Percentiles rank a stretch among this genome's conserved stretches.
Evolutionary conservation across 768 basidiomycete genomes (phyloP).

Genomic region (Cyclocybe cylindracea): DNA sequence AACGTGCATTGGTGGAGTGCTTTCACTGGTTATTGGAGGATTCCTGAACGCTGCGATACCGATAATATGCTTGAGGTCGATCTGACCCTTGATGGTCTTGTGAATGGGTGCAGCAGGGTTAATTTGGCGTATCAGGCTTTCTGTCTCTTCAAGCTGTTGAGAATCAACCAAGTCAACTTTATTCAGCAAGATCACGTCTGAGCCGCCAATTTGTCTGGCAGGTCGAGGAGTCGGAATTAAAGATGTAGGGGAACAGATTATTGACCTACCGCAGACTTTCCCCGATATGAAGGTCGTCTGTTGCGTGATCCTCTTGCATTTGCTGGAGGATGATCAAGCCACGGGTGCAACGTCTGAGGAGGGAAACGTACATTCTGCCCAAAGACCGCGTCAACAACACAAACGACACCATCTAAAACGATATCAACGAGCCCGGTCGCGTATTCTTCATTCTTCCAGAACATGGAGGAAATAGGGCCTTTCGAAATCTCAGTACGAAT

Average conservation of each 20-base stretch:
- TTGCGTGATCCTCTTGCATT: conserved; percentile 77
- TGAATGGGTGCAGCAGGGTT: conserved; percentile 82
- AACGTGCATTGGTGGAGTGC: conserved; percentile 14
- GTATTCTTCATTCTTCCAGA: conserved; percentile 87
- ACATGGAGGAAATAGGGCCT: conserved; percentile 88
- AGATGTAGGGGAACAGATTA: neutral
- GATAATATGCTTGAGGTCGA: conserved; percentile 79
- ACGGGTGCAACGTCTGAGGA: neutral
- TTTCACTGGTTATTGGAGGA: conserved; percentile 28
- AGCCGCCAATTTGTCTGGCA: conserved; percentile 85
- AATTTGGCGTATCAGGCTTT: conserved; percentile 64
- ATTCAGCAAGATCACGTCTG: conserved; percentile 92
- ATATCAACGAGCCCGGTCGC: conserved; percentile 72
- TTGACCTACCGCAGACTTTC: conserved; percentile 74
- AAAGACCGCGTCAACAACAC: conserved; percentile 89
- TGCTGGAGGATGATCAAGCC: conserved; percentile 49
- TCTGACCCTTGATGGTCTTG: conserved; percentile 65
- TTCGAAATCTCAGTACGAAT: neutral
- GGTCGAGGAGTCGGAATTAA: too few species aligned
- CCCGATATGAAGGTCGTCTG: conserved; percentile 52
- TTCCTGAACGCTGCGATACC: conserved; percentile 78
- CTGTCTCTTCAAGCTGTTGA: conserved; percentile 45
- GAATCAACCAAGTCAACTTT: conserved; percentile 77
- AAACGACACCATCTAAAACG: conserved; percentile 84
- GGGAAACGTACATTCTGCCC: conserved; percentile 44